Base-by-base conservation (phyloP, 805 yeast species). In the Ogataea parapolymorpha region DNA sequence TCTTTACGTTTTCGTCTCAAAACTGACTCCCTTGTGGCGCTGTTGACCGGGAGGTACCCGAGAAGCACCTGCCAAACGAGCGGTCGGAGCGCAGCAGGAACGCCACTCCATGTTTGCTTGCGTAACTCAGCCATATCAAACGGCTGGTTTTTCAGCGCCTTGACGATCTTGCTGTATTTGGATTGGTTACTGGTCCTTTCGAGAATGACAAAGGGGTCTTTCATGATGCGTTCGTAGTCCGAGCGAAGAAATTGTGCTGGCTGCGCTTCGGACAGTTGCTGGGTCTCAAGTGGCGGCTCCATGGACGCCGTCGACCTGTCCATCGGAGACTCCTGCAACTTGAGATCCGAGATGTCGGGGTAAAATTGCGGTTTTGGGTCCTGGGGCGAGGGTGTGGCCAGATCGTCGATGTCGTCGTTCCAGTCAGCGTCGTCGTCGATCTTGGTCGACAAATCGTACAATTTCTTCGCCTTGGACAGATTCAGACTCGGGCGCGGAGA, bases 101-200 rank as follows among this genome's bases (percentile, higher is more conserved):
- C 77, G 2, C 99, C 99, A 54, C 90, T 85, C 98, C 99, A 93
- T 13, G 96, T 77, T 37, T 89, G 72, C 56, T 84, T 80, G 47
- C 87, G 74, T 39, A 93, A 69, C 37, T 82, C 89, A 35, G 71
- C 72, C 44, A 86, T 61, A 49, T 87, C 85, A 26, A 90, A 79
- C n/a, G 68, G 66, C 39, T 71, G 71, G 18, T 63, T 65, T 6
- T 68, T 64, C 25, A 91, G 62, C 3, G 87, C 70, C 23, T 71
- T 70, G 40, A 81, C 82, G 61, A 89, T 88, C 59, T 79, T 80
- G 35, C 73, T 66, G 52, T 82, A 80, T 41, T 86, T 73, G 13
- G 82, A 71, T 33, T 79, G 71, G 27, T 76, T 67, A 26, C 62
- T 70, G 31, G 53, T 54, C 4, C 42, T 37, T 1, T 65, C 61